Base-by-base conservation (phyloP, 2,329 filamentous ascomycete species). In the Alternaria panax region DNA sequence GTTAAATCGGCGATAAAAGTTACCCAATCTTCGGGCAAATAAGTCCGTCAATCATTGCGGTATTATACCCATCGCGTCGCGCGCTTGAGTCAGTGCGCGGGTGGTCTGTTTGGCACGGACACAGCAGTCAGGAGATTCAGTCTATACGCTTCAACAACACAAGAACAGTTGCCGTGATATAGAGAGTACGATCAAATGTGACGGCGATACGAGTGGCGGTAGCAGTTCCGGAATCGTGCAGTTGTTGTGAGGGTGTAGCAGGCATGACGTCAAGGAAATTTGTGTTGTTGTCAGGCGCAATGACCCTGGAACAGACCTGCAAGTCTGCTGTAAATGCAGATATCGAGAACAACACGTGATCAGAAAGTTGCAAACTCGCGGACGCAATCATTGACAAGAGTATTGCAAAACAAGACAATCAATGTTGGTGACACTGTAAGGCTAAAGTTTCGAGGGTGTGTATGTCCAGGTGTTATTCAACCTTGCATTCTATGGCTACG, bases 1-100 rank as follows among this genome's bases (percentile, higher is more conserved):
- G 20, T 12, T 24, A 16, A 47, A 47, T 47, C 45, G 45, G 18
- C 45, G 28, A 47, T 24, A 16, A 16, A 24, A 7, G 24, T 34
- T n/a, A n/a, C n/a, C 45, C 28, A 47, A 12, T 9, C 28, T 34
- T 34, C 28, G 45, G 45, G 45, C 28, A 47, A 24, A 20, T 47
- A 47, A 47, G 34, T 47, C 45, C 28, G 28, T 47, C 45, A 47
- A 47, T 34, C 28, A 47, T 47, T 47, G 28, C 28, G 20, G 11
- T 47, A 24, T n/a, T 36, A n/a, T 27, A 27, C 25, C 8, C 24
- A 11, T 47, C 45, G 3, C 20, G 45, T 34, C 32, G 25, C 25
- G 25, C 42, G 20, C 45, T 24, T 34, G 45, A 47, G 45, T 47
- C 45, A 47, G 45, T 0, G 18, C 18, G 20, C 1, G 43, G 43